Base-by-base conservation (phyloP, 2,329 filamentous ascomycete genomes). In the Penicillium olsonii region DNA sequence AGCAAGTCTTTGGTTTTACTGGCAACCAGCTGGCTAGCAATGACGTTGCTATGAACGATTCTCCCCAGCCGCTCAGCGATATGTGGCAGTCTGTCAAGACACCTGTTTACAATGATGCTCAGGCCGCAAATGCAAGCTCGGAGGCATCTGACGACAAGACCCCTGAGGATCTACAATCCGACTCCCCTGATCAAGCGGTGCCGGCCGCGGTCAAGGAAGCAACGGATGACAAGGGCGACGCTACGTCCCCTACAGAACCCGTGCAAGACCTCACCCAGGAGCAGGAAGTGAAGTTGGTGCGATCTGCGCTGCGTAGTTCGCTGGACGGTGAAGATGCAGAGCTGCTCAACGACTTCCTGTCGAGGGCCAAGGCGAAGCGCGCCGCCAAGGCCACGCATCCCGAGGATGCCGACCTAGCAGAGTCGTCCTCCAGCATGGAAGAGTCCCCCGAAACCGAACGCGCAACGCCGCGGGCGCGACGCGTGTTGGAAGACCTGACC, bases 311-410 rank as follows among this genome's bases (percentile, higher is more conserved):
- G 29, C 64, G 64, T 39, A 68, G 69, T 54, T 67, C 67, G 20
- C 55, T 74, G 10, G 69, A 68, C 44, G 68, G 67, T 37, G 69
- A 73, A 11, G 70, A 74, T 57, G 65, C 68, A 8, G 68, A 63
- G 33, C 48, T 74, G n/a, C 60, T 74, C 39, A 70, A 66, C 44
- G 63, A 69, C 42, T 73, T 74, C 53, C 50, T 74, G 20, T 70
- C 67, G n/a, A 69, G 67, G 44, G 71, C 71, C 10, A 64, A 69
- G 53, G 70, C 70, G 15, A 74, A 73, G 50, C 67, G 71, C 24
- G 69, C 64, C 14, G 71, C 70, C 37, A 70, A 70, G 54, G 63
- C 62, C 5, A 57, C 61, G 17, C 55, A 54, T 12, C 43, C 56
- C 5, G 57, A 62, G 29, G 59, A 59, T 18, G 42, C 26, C 2